These are phyloP conservation scores for Penicillium sp. DNA, from an alignment of 2,329 filamentous ascomycete genomes.

Conservation along the genomic window DNA sequence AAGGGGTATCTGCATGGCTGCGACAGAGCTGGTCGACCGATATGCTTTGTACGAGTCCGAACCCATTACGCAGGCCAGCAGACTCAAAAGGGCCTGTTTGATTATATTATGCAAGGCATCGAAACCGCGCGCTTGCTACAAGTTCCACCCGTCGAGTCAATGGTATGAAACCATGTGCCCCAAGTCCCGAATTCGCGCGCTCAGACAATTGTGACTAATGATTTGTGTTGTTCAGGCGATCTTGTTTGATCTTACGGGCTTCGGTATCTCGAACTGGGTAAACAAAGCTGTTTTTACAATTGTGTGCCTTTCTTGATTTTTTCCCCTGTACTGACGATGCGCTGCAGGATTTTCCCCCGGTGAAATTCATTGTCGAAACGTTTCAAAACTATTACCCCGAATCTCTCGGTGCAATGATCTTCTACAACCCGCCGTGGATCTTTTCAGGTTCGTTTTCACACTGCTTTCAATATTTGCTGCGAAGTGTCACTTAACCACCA, in stretches of 20 bases:
- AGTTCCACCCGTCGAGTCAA: conserved; percentile 16
- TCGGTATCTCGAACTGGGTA: conserved; percentile 87
- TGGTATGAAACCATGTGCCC: conserved; percentile 3
- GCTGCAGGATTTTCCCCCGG: conserved; percentile 71
- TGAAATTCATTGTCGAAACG: conserved; percentile 97
- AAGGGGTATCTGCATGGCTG: conserved; percentile 37
- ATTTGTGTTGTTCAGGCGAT: conserved; percentile 56
- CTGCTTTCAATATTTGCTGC: too few relatives aligned
- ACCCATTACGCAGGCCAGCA: conserved; percentile 31
- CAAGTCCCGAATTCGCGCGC: too few relatives aligned
- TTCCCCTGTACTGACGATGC: not conserved
- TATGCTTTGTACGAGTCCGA: conserved; percentile 35
- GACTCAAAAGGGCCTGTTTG: conserved; percentile 31
- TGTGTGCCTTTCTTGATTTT: not conserved
- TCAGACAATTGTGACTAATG: not conserved
- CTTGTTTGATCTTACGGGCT: conserved; percentile 88
- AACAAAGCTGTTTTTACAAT: conserved; percentile 13
- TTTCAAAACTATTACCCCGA: conserved; percentile 98
- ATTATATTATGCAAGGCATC: conserved; percentile 38
- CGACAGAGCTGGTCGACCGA: conserved; percentile 32
- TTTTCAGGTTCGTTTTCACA: conserved; percentile 5
- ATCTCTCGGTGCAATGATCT: conserved; percentile 77
- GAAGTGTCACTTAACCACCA: not conserved
- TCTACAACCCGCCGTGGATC: conserved; percentile 72
- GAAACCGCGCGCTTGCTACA: conserved; percentile 32